Evolutionary conservation across 768 basidiomycete genomes (phyloP), one percentile per base, ranked within the genome.

Genomic region (Psilocybe cyanescens): DNA sequence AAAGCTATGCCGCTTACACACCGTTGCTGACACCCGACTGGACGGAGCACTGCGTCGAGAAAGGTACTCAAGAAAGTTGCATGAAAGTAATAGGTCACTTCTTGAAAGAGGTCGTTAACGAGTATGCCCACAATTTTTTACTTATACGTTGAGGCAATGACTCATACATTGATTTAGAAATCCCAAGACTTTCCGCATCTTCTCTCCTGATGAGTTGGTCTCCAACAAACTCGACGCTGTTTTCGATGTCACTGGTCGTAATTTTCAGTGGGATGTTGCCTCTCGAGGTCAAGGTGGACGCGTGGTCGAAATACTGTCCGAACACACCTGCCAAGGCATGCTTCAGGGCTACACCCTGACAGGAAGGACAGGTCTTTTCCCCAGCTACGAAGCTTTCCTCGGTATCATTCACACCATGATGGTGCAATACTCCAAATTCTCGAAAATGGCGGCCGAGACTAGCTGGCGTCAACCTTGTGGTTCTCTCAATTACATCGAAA

Each of bases 291-390:
- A 88, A 63, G 92, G 91, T 44, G 95, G 94, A 0, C 87, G 94
- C 8, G 86, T 96, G 48, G 81, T 95, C 61, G 95, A 97, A 74
- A 95, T 95, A 58, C 85, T 96, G 16, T 92, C 90, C 6, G 92
- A 94, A 69, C 93, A 95, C 69, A 93, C 91, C 8, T 91, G 91
- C 66, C 91, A 95, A 71, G 93, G 90, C 24, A 94, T 94, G 89
- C 79, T 96, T 11, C 92, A 97, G 74, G 94, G 95, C 2, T 96
- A 96, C 74, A 94, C 93, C 5, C 84, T 97, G 49, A 96, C 95
- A 0, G 95, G 95, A 8, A 81, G 89, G 44, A 90, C 89, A 0
- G 94, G 86, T 11, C 79, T 96, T 35, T 94, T 97, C 84, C 94
- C 95, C 1, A 89, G 87, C 30, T 95, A 97, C 72, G 95, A 97